Evolutionary conservation across 1,284 basidiomycete species (phyloP).

Genomic region (Ustilago crameri): DNA sequence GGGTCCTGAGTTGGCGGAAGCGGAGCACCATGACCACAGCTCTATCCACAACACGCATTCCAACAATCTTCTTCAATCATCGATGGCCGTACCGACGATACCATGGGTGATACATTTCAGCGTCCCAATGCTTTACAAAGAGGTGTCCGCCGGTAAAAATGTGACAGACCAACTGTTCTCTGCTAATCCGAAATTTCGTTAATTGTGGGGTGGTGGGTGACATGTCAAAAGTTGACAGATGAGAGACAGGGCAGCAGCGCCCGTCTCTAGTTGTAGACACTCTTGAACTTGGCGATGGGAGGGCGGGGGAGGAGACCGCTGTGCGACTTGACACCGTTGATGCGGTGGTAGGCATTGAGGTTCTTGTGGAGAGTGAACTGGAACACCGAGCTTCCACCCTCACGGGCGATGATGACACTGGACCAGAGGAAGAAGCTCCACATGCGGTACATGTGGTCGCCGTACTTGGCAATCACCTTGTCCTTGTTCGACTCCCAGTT

Average conservation of each 20-base stretch:
- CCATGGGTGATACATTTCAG: slow-evolving; percentile 10
- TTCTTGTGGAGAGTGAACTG: slow-evolving; percentile 84
- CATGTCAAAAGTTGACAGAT: background rate
- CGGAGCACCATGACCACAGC: background rate
- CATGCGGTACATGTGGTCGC: slow-evolving; percentile 74
- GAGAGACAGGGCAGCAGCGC: too few species aligned
- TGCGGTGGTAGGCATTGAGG: slow-evolving; percentile 89
- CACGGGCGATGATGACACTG: slow-evolving; percentile 63
- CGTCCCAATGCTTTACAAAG: slow-evolving; percentile 8
- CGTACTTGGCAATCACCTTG: slow-evolving; percentile 87
- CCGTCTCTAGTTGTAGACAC: slow-evolving; percentile 61
- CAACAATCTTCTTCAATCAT: too few species aligned
- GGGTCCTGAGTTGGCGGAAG: background rate
- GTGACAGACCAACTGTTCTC: slow-evolving; percentile 14
- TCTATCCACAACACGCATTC: too few species aligned
- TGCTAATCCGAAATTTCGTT: slow-evolving; percentile 4
- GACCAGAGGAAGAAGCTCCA: slow-evolving; percentile 67
- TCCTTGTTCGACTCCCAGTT: slow-evolving; percentile 75
- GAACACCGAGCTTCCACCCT: slow-evolving; percentile 67
- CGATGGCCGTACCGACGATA: too few species aligned
- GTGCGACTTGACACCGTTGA: slow-evolving; percentile 68
- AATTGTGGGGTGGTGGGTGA: background rate
- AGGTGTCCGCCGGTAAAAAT: background rate
- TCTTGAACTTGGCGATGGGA: slow-evolving; percentile 47
- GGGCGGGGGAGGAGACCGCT: slow-evolving; percentile 60